Conservation (phyloP, 345 rosid genomes). For the Salix dunnii region DNA sequence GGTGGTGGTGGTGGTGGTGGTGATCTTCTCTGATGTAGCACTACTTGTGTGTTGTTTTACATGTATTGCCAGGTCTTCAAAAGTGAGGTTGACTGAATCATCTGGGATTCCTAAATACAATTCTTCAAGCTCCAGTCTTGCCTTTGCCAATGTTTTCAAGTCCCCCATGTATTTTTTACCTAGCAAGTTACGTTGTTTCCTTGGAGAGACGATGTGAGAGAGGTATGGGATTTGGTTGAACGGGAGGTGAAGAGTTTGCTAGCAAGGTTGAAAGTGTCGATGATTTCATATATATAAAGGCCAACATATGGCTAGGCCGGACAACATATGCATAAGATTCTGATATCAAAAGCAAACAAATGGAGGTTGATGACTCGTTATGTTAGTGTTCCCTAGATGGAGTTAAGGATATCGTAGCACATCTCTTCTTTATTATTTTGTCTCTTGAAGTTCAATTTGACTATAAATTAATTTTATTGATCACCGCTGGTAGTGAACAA, state of each 20-base stretch:
- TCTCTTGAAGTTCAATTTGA: too few species aligned
- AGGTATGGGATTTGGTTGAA: background rate
- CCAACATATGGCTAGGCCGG: background rate
- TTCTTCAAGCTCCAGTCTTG: slow-evolving; percentile 58
- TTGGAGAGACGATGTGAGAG: background rate
- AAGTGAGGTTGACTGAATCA: slow-evolving; percentile 65
- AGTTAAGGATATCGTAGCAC: too few species aligned
- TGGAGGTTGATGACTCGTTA: too few species aligned
- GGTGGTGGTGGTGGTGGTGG: background rate
- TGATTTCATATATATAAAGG: background rate
- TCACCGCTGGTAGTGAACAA: too few species aligned
- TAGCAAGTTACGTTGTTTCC: background rate
- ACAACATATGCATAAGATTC: background rate
- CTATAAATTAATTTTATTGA: too few species aligned
- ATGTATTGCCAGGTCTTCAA: slow-evolving; percentile 45
- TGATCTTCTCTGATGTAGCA: slow-evolving; percentile 13
- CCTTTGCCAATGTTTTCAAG: slow-evolving; percentile 33
- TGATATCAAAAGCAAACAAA: background rate
- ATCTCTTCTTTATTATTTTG: too few species aligned
- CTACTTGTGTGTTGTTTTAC: slow-evolving; percentile 19
- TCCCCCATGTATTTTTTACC: slow-evolving; percentile 33
- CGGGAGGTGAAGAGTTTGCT: background rate
- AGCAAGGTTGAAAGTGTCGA: background rate
- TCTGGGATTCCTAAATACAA: slow-evolving; percentile 59
- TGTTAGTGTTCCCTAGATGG: too few species aligned